Conservation (phyloP, 129 eudicot genomes). For the Flaveria trinervia region DNA sequence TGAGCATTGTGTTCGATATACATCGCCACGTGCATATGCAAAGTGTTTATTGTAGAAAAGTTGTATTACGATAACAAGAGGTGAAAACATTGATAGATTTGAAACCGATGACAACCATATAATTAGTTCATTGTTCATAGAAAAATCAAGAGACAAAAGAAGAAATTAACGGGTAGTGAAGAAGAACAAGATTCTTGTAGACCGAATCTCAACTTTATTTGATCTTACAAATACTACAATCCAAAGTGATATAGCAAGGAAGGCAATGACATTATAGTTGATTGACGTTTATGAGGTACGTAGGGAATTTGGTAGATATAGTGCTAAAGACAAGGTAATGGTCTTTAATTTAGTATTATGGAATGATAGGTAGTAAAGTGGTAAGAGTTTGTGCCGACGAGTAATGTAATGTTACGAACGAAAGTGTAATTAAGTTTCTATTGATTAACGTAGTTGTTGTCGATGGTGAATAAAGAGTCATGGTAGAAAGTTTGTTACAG, state of each 20-base stretch:
- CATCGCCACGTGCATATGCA: background rate
- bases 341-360: too few species aligned
- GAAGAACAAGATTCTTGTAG: conserved; percentile 22
- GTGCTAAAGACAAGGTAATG: too few species aligned
- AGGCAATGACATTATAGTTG: background rate
- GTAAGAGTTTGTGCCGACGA: too few species aligned
- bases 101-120: background rate
- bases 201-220: conserved; percentile 15
- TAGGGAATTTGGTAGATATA: too few species aligned
- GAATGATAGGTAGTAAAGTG: too few species aligned
- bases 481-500: too few species aligned
- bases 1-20: background rate
- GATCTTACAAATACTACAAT: conserved; percentile 15
- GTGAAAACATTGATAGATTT: conserved; percentile 22
- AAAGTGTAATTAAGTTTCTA: too few species aligned
- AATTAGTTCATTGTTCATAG: background rate
- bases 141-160: background rate
- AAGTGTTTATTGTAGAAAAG: background rate
- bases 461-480: too few species aligned
- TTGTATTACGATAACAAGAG: background rate
- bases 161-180: conserved; percentile 12
- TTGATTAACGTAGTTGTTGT: too few species aligned
- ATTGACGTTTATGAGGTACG: too few species aligned
- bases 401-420: too few species aligned
- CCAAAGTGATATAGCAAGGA: conserved; percentile 13